Conservation (phyloP, 306 rosid genomes). For the Vachellia collinsii region DNA sequence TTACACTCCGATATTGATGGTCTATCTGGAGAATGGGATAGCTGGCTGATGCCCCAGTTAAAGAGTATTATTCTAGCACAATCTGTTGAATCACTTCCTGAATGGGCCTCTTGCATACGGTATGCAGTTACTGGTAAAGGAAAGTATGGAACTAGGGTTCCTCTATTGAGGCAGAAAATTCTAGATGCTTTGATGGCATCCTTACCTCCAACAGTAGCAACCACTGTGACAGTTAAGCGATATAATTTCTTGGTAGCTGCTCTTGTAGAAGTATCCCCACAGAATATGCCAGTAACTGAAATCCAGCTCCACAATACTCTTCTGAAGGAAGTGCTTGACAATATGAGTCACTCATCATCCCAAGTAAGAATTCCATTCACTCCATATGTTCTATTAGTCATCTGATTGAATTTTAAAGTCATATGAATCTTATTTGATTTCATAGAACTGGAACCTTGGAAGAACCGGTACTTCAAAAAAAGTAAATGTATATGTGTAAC, state of each 20-base stretch:
- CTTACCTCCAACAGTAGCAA: slow-evolving; percentile 84
- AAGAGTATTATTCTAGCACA: slow-evolving; percentile 81
- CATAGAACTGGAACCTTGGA: neutral
- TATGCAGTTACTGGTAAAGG: slow-evolving; percentile 99
- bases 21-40: slow-evolving; percentile 79
- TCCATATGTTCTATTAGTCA: slow-evolving; percentile 31
- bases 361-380: slow-evolving; percentile 68
- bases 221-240: slow-evolving; percentile 87
- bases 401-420: slow-evolving; percentile 21
- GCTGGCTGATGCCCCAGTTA: slow-evolving; percentile 87
- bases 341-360: slow-evolving; percentile 96
- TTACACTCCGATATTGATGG: slow-evolving; percentile 93
- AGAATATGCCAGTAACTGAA: slow-evolving; percentile 80
- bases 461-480: neutral
- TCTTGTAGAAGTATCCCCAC: slow-evolving; percentile 89
- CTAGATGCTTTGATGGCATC: slow-evolving; percentile 82
- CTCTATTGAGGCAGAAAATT: slow-evolving; percentile 87
- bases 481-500: neutral
- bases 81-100: slow-evolving; percentile 93
- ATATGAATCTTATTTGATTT: slow-evolving; percentile 25
- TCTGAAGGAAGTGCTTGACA: slow-evolving; percentile 82
- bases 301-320: slow-evolving; percentile 75
- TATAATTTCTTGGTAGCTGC: slow-evolving; percentile 94
- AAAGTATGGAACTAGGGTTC: slow-evolving; percentile 84
- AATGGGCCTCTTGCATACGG: slow-evolving; percentile 96